These are phyloP conservation scores for Cardamine resedifolia DNA, from an alignment of 345 rosid species.

Conservation along the genomic window DNA sequence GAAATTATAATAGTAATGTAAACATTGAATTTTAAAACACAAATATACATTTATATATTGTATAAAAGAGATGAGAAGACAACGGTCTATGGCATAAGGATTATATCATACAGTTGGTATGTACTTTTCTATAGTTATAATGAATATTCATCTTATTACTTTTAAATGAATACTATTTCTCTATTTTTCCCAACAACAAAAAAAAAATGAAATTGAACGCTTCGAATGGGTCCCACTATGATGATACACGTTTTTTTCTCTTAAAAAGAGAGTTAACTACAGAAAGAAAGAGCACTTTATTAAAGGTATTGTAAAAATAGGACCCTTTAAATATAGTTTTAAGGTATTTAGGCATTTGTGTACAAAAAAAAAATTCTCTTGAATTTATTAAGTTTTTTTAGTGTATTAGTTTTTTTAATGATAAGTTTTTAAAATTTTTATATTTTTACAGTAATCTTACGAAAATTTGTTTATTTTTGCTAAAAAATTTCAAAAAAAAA, in stretches of 20 bases:
- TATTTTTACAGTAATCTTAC: neutral
- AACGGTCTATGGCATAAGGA: neutral
- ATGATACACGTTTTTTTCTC: neutral
- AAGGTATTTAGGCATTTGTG: neutral
- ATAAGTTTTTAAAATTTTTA: neutral
- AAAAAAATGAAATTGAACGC: neutral
- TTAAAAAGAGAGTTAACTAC: neutral
- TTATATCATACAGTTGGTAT: slow-evolving; percentile 12
- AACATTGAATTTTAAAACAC: neutral
- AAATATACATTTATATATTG: too few species aligned
- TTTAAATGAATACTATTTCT: neutral
- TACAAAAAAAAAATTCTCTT: neutral
- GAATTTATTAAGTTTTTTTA: neutral
- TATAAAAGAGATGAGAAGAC: neutral
- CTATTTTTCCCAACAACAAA: neutral
- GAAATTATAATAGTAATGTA: neutral
- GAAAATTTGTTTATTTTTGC: neutral
- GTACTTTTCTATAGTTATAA: slow-evolving; percentile 1
- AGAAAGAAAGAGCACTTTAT: neutral
- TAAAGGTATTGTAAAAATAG: neutral
- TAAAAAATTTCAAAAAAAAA: too few species aligned
- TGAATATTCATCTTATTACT: neutral
- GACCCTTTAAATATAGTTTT: neutral
- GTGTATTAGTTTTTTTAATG: neutral
- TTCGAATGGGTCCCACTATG: neutral